phyloP scores from a whole-genome alignment of 371 early-diverging fungal genomes.

The Mucor sp. region DNA sequence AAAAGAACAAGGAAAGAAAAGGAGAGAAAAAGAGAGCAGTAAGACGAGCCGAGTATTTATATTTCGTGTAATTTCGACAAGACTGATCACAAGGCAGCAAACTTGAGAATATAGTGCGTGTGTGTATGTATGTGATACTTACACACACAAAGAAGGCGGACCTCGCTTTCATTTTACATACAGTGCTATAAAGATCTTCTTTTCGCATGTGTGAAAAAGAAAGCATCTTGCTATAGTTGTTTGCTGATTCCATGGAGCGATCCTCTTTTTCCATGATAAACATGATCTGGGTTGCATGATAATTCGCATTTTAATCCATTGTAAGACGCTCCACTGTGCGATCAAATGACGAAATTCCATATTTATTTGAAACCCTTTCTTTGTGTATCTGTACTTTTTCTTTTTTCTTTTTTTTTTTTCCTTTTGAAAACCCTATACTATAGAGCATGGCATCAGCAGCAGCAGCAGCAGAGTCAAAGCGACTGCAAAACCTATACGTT shows the following conservation, averaged over 20 bases:
- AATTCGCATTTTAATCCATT: neutral
- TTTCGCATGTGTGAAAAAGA: too few relatives aligned
- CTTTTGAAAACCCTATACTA: conserved; percentile 34
- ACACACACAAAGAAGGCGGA: neutral
- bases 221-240: too few relatives aligned
- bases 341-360: neutral
- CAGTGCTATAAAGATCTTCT: too few relatives aligned
- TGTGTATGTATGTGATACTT: neutral
- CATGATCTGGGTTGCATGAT: neutral
- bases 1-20: neutral
- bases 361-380: neutral
- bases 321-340: neutral
- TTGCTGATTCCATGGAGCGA: too few relatives aligned
- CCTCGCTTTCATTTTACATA: neutral
- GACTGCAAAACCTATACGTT: conserved; percentile 55
- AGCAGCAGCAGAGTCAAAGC: neutral
- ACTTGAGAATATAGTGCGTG: neutral
- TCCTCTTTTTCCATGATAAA: too few relatives aligned
- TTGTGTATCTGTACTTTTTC: conserved; percentile 41
- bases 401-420: conserved; percentile 68
- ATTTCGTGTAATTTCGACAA: neutral
- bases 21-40: neutral
- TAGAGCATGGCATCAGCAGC: conserved; percentile 5
- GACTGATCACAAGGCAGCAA: conserved; percentile 1
- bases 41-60: neutral